Evolutionary conservation across 148 eudicot species (phyloP).

Genomic region (Talinum fruticosum): DNA sequence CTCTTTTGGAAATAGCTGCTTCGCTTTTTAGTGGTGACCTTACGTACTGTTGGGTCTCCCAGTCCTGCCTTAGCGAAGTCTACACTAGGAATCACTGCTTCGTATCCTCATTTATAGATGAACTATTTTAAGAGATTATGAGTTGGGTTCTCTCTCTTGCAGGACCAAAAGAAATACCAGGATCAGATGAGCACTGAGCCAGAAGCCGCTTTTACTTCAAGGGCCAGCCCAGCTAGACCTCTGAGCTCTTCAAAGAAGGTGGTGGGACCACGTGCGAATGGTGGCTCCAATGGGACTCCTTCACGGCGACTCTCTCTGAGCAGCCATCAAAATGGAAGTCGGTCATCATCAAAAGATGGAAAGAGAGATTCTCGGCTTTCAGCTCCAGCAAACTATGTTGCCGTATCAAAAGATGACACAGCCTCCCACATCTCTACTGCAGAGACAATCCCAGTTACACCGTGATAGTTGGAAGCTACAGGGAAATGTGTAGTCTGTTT

Average conservation of each 20-base stretch:
- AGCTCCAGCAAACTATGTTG: conserved; percentile 77
- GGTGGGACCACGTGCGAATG: conserved; percentile 78
- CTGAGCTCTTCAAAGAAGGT: conserved; percentile 65
- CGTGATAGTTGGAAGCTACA: conserved; percentile 33
- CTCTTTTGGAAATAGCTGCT: too few relatives aligned
- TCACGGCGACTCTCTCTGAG: conserved; percentile 63
- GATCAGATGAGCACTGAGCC: conserved; percentile 65
- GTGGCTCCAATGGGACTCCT: conserved; percentile 64
- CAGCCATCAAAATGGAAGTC: conserved; percentile 59
- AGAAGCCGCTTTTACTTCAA: conserved; percentile 62
- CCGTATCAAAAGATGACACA: conserved; percentile 75
- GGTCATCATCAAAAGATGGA: conserved; percentile 63
- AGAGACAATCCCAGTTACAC: conserved; percentile 64
- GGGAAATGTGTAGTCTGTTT: conserved; percentile 20
- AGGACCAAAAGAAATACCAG: conserved; percentile 92
- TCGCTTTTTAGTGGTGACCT: too few relatives aligned
- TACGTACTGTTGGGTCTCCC: too few relatives aligned
- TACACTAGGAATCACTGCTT: background rate
- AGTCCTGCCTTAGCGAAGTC: too few relatives aligned
- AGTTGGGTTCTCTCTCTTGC: conserved; percentile 13
- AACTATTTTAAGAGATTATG: background rate
- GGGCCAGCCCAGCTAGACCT: conserved; percentile 84
- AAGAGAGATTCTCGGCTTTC: conserved; percentile 60
- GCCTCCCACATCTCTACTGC: conserved; percentile 71
- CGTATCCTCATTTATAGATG: conserved; percentile 1